Conservation (phyloP, 345 rosid species). For the Ricinus communis region DNA sequence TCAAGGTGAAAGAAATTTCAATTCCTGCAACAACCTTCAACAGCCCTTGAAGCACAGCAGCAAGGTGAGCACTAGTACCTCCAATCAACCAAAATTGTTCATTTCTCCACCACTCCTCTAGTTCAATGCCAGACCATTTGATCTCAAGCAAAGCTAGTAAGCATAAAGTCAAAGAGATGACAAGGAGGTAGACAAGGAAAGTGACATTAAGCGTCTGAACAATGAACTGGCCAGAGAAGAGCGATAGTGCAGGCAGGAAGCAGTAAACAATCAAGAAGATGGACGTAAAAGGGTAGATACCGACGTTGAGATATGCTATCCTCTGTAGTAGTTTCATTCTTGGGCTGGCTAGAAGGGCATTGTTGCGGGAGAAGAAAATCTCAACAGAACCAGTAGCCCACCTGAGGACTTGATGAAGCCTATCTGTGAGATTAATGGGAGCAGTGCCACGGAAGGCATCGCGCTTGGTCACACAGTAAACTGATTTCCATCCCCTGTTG, state of each 20-base stretch:
- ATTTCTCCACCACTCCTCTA: constrained; percentile 98
- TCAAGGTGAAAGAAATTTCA: constrained; percentile 88
- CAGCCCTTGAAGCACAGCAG: constrained; percentile 92
- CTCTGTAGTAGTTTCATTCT: constrained; percentile 90
- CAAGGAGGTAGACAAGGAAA: constrained; percentile 78
- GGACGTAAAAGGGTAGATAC: constrained; percentile 95
- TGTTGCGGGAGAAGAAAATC: constrained; percentile 95
- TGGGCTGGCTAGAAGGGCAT: constrained; percentile 81
- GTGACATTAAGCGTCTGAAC: constrained; percentile 79
- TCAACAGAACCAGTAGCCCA: constrained; percentile 99
- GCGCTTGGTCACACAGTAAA: constrained; percentile 93
- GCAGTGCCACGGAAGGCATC: constrained; percentile 98
- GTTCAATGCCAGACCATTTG: constrained; percentile 91
- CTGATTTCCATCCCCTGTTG: constrained; percentile 97
- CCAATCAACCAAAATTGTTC: constrained; percentile 99
- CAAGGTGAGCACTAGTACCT: constrained; percentile 95
- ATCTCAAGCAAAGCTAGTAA: constrained; percentile 86
- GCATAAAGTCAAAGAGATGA: constrained; percentile 72
- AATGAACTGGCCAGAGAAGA: constrained; percentile 96
- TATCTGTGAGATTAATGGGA: constrained; percentile 91
- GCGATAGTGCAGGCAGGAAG: constrained; percentile 93
- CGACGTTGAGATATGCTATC: constrained; percentile 88
- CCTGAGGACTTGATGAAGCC: constrained; percentile 96
- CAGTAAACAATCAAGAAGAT: constrained; percentile 94
- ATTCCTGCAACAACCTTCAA: constrained; percentile 90